Evolutionary conservation across 108 stramenopile species (phyloP).

Genomic region (Cyclotella atomus): DNA sequence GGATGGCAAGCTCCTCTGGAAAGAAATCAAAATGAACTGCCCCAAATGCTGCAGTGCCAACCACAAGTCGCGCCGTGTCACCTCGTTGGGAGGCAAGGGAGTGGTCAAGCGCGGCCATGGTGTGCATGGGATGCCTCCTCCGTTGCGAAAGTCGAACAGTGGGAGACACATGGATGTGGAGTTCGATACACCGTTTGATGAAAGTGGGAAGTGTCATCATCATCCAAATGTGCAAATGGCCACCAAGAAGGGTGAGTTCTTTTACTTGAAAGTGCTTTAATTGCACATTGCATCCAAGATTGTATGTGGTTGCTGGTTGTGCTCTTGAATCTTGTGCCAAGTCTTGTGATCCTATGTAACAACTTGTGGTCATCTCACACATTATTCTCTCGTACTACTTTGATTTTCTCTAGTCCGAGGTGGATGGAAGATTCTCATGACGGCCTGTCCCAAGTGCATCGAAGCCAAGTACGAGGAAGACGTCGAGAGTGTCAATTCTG

Average conservation of each 20-base stretch:
- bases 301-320: too few species aligned
- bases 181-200: conserved; percentile 50
- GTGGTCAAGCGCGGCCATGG: conserved; percentile 32
- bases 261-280: too few species aligned
- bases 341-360: too few species aligned
- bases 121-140: conserved; percentile 35
- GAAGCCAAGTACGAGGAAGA: conserved; percentile 53
- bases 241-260: conserved; percentile 43
- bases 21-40: conserved; percentile 50
- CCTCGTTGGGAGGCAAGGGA: conserved; percentile 48
- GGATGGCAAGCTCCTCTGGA: conserved; percentile 45
- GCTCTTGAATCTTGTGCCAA: too few species aligned
- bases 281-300: too few species aligned
- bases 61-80: conserved; percentile 53
- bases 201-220: conserved; percentile 42
- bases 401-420: too few species aligned
- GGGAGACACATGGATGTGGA: conserved; percentile 48
- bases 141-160: conserved; percentile 18
- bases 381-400: too few species aligned
- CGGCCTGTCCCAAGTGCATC: conserved; percentile 46
- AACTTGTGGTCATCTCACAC: too few species aligned
- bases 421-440: conserved; percentile 46
- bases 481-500: neutral
- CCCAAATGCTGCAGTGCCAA: conserved; percentile 37
- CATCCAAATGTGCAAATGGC: conserved; percentile 51